A percentile compares a stretch with the other conserved stretches of the same genome.
These are phyloP conservation scores for Skeletonema tropicum DNA, from an alignment of 108 stramenopile genomes.

Conservation along the genomic window DNA sequence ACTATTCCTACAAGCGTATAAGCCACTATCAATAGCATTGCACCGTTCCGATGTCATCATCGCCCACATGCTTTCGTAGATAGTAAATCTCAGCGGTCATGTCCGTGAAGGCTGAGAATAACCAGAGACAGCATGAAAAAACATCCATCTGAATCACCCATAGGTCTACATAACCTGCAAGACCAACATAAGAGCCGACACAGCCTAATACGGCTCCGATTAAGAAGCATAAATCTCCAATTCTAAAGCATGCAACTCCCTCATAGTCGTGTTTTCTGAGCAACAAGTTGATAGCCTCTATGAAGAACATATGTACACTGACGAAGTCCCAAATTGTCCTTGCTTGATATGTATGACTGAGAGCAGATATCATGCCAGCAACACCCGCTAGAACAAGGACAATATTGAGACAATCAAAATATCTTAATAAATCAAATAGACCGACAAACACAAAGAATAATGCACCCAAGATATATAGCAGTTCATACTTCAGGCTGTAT, in stretches of 20 bases:
- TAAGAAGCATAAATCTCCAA: constrained; percentile 15
- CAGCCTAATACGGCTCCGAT: background rate
- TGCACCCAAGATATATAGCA: constrained; percentile 1
- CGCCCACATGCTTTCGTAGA: background rate
- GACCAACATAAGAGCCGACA: constrained; percentile 13
- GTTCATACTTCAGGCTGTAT: background rate
- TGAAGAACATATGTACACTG: constrained; percentile 13
- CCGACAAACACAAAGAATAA: constrained; percentile 16
- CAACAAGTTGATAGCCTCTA: constrained; percentile 9
- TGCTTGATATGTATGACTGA: background rate
- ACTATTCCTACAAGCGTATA: background rate
- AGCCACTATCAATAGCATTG: background rate
- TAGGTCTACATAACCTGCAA: background rate
- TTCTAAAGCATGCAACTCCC: background rate
- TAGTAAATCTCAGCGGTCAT: constrained; percentile 19
- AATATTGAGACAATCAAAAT: constrained; percentile 6
- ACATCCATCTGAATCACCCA: constrained; percentile 11
- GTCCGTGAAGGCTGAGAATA: constrained; percentile 10
- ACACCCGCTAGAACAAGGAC: constrained; percentile 20
- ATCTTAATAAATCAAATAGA: constrained; percentile 11
- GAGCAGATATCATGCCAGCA: constrained; percentile 11
- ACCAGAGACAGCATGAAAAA: constrained; percentile 12
- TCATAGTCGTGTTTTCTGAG: constrained; percentile 1
- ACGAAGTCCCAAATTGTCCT: constrained; percentile 7
- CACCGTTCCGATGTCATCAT: background rate